Conservation (phyloP, 1,139 yeast species). For the Taphrina pruni region DNA sequence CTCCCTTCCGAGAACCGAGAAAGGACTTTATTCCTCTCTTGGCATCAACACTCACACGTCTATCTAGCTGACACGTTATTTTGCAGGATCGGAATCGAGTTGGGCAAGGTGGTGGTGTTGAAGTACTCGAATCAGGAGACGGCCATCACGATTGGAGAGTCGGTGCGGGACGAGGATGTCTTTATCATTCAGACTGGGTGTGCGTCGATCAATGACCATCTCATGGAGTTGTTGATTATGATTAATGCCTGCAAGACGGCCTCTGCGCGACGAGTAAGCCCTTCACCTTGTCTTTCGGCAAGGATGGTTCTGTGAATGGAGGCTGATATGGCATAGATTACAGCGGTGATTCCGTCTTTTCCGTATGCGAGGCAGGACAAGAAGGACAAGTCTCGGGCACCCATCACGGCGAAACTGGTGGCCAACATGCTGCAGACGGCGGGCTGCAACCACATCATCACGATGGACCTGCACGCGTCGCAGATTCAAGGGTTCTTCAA, state of each 20-base stretch:
- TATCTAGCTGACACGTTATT: neutral
- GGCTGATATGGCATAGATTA: conserved; percentile 53
- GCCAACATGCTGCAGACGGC: conserved; percentile 89
- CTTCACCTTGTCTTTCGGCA: neutral
- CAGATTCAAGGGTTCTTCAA: conserved; percentile 97
- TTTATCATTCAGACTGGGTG: conserved; percentile 72
- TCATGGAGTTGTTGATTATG: conserved; percentile 84
- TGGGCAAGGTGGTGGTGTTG: conserved; percentile 43
- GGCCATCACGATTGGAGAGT: conserved; percentile 91
- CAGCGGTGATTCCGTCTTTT: conserved; percentile 92
- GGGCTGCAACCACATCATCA: conserved; percentile 94
- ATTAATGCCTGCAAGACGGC: conserved; percentile 96
- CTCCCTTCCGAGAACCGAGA: neutral
- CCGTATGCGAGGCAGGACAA: conserved; percentile 97
- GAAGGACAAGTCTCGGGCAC: conserved; percentile 95
- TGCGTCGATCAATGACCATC: conserved; percentile 81
- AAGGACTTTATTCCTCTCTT: no score
- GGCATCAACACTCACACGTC: no score
- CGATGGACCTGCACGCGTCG: conserved; percentile 97
- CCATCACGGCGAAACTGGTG: conserved; percentile 91
- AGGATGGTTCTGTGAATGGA: neutral
- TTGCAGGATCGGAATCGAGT: conserved; percentile 43
- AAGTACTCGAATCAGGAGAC: conserved; percentile 83
- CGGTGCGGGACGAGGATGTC: conserved; percentile 94
- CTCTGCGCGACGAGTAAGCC: conserved; percentile 64